These are phyloP conservation scores for Eucalyptus cloeziana DNA, from an alignment of 345 rosid genomes.

Conservation along the genomic window DNA sequence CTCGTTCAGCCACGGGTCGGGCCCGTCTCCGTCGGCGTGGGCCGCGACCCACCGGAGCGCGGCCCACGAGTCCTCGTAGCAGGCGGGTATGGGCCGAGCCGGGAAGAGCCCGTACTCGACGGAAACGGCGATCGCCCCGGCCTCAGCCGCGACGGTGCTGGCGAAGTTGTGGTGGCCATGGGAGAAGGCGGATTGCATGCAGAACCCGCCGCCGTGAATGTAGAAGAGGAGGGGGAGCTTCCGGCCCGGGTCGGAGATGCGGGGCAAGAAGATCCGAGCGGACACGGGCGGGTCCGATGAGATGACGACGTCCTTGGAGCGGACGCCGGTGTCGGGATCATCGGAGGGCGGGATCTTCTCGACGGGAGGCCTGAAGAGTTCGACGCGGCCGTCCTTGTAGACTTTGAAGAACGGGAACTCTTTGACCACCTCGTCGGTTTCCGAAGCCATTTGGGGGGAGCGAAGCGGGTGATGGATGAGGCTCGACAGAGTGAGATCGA, in stretches of 20 bases:
- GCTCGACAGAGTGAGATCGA: background rate
- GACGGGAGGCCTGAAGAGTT: background rate
- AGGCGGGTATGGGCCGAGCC: slow-evolving; percentile 22
- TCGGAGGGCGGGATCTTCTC: slow-evolving; percentile 1
- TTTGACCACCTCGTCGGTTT: background rate
- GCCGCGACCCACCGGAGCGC: slow-evolving; percentile 18
- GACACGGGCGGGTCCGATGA: slow-evolving; percentile 7
- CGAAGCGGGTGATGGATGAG: background rate
- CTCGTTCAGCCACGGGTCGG: slow-evolving; percentile 15
- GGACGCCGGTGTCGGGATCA: slow-evolving; percentile 2
- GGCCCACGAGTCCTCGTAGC: slow-evolving; percentile 26
- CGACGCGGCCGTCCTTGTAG: slow-evolving; percentile 4
- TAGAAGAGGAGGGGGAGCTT: slow-evolving; percentile 14
- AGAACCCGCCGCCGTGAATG: slow-evolving; percentile 20
- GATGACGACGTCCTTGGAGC: slow-evolving; percentile 8
- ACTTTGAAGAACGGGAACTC: slow-evolving; percentile 18
- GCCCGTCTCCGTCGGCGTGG: slow-evolving; percentile 3
- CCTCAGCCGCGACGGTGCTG: background rate
- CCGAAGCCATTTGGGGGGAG: background rate
- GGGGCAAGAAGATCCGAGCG: slow-evolving; percentile 15
- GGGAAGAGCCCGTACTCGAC: slow-evolving; percentile 22
- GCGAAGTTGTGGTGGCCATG: background rate
- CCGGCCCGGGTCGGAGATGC: background rate
- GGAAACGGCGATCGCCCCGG: slow-evolving; percentile 5
- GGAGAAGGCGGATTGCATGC: slow-evolving; percentile 9